Percentiles rank a stretch among this genome's conserved stretches.
These are phyloP conservation scores for Acacia confusa DNA, from an alignment of 306 rosid species.

Conservation along the genomic window DNA sequence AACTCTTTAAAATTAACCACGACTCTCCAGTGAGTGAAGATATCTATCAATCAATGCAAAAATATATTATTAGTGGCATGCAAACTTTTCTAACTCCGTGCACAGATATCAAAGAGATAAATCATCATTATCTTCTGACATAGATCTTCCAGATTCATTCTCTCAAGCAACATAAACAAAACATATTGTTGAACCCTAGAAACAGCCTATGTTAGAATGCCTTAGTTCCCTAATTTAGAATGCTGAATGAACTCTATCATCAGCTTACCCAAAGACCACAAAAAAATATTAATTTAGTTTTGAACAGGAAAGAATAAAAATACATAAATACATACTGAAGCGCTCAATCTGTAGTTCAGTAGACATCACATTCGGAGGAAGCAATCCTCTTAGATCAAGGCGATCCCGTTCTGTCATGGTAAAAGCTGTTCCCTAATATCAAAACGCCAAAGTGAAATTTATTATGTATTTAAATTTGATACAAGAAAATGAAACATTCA, in stretches of 20 bases:
- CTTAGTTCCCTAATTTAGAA: slow-evolving; percentile 22
- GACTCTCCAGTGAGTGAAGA: background rate
- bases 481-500: background rate
- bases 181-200: slow-evolving; percentile 11
- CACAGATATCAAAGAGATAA: background rate
- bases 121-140: slow-evolving; percentile 13
- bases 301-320: background rate
- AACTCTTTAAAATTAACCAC: background rate
- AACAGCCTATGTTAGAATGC: slow-evolving; percentile 11
- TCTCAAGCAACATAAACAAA: background rate
- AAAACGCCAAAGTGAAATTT: slow-evolving; percentile 28
- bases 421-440: slow-evolving; percentile 89
- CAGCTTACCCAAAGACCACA: background rate
- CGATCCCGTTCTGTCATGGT: slow-evolving; percentile 96
- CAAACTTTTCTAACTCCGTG: slow-evolving; percentile 4
- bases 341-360: slow-evolving; percentile 90
- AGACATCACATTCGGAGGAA: slow-evolving; percentile 95
- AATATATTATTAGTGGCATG: slow-evolving; percentile 2
- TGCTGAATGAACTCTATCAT: slow-evolving; percentile 19
- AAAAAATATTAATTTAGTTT: background rate
- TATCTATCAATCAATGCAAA: background rate
- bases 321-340: slow-evolving; percentile 62
- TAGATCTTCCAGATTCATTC: background rate
- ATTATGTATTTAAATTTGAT: slow-evolving; percentile 19
- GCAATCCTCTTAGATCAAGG: slow-evolving; percentile 96